Percentiles rank a stretch among this genome's conserved stretches.
Conservation (phyloP, 1,284 basidiomycete genomes). For the Hymenochaete sp. region DNA sequence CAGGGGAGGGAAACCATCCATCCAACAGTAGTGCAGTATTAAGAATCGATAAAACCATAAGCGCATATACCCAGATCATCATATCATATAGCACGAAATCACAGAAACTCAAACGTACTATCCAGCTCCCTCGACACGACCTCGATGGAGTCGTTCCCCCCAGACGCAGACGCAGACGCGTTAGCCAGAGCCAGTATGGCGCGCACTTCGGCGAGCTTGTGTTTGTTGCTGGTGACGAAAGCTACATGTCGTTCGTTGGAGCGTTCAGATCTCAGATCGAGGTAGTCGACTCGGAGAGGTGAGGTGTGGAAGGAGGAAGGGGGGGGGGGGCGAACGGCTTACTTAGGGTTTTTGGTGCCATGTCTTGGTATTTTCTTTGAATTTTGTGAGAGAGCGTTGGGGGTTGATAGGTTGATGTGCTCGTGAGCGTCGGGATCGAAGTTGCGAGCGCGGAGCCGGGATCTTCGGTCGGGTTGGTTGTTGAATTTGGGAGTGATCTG, state of each 20-base stretch:
- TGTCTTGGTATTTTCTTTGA: background rate
- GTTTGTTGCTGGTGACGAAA: conserved; percentile 92
- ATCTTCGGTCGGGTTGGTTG: no score
- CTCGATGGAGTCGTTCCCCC: conserved; percentile 39
- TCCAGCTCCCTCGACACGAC: conserved; percentile 64
- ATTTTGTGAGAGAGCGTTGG: background rate
- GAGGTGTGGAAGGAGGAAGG: background rate
- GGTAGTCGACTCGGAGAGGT: background rate
- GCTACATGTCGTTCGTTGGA: conserved; percentile 37
- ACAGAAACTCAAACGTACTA: conserved; percentile 38
- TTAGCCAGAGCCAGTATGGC: conserved; percentile 67
- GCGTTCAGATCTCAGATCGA: background rate
- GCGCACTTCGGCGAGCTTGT: conserved; percentile 88
- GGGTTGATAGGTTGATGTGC: no score
- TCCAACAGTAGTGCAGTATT: no score
- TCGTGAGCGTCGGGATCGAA: no score
- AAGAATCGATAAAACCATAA: no score
- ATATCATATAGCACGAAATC: no score
- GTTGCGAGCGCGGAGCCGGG: no score
- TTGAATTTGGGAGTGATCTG: no score
- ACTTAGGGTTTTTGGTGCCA: conserved; percentile 7
- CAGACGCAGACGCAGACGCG: conserved; percentile 33
- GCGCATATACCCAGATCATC: no score
- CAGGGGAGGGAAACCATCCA: no score
- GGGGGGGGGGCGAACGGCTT: no score